Conservation (phyloP, 1,284 basidiomycete species). For the Binderoboletus segoi region DNA sequence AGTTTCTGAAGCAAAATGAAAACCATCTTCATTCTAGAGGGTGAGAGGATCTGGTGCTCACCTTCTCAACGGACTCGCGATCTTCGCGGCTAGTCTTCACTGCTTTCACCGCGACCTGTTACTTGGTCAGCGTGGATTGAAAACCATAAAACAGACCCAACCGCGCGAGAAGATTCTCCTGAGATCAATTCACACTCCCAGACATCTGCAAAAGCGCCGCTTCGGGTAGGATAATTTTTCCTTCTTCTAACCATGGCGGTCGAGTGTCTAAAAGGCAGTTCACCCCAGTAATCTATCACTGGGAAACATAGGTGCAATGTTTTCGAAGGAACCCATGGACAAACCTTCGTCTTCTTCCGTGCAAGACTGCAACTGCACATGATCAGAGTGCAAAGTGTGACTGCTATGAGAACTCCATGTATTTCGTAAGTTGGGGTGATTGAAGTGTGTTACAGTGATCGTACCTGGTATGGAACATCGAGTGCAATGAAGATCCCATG, state of each 20-base stretch:
- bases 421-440: conserved; percentile 4
- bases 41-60: not conserved
- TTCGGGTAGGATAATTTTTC: conserved; percentile 4
- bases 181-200: conserved; percentile 30
- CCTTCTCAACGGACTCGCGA: conserved; percentile 15
- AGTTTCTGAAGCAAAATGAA: conserved; percentile 22
- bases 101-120: conserved; percentile 29
- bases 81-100: conserved; percentile 10
- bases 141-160: not conserved
- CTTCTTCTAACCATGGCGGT: conserved; percentile 14
- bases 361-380: conserved; percentile 1
- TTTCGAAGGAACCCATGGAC: not conserved
- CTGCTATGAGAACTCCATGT: conserved; percentile 18
- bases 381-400: conserved; percentile 18
- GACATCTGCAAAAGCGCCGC: conserved; percentile 28
- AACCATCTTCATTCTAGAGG: not conserved
- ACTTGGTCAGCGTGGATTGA: not conserved
- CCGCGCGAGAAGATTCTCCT: conserved; percentile 6
- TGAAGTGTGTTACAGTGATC: not conserved
- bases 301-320: not conserved
- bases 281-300: conserved; percentile 11
- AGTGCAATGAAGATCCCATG: conserved; percentile 3
- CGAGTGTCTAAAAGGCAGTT: conserved; percentile 14
- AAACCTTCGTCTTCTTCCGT: conserved; percentile 16
- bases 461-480: conserved; percentile 17